Base-by-base conservation (phyloP, 225 moss, liverwort and hornwort species). In the Anthoceros angustus region DNA sequence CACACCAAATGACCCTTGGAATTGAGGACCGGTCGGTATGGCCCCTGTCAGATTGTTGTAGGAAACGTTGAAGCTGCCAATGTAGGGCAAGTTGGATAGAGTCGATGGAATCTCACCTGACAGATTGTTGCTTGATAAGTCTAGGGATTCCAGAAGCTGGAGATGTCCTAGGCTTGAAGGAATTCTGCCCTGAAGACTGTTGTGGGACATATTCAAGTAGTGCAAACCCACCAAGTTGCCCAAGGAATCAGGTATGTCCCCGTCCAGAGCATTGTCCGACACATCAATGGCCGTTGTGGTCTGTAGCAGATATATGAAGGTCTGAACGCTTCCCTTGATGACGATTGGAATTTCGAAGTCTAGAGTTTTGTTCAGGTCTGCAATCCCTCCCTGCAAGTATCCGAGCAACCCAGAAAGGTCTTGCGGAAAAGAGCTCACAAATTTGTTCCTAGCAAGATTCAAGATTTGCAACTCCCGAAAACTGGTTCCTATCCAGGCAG, bases 81-180 rank as follows among this genome's bases (percentile, higher is more conserved):
- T 18, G 55, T 55, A 55, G 23, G 18, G 8, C 55, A 55, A 20
- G 55, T n/a, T n/a, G 32, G 32, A 32, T 32, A 32, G 32, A 32
- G 32, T 32, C 32, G 32, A 32, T 4, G 55, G 55, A 55, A 55
- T 55, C 55, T 55, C n/a, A 23, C 55, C 55, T 18, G 55, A 55
- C 55, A 55, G n/a, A 7, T 55, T 5, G 14, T 55, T 55, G 55
- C 5, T 0, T 23, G 55, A 55, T 8, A 55, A 8, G 55, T 55
- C 55, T 23, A 55, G 8, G 55, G 55, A 55, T n/a, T 55, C 55
- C 55, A 55, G 55, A 4, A 55, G n/a, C n/a, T 55, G 55, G 55
- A 55, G 8, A 4, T 4, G 32, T 4, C 32, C 32, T 11, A 55
- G 23, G 55, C 55, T 55, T 8, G 55, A 9, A 0, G 55, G 55